These are phyloP conservation scores for Pseudogymnoascus sp. DNA, from an alignment of 2,329 filamentous ascomycete genomes.

Conservation along the genomic window DNA sequence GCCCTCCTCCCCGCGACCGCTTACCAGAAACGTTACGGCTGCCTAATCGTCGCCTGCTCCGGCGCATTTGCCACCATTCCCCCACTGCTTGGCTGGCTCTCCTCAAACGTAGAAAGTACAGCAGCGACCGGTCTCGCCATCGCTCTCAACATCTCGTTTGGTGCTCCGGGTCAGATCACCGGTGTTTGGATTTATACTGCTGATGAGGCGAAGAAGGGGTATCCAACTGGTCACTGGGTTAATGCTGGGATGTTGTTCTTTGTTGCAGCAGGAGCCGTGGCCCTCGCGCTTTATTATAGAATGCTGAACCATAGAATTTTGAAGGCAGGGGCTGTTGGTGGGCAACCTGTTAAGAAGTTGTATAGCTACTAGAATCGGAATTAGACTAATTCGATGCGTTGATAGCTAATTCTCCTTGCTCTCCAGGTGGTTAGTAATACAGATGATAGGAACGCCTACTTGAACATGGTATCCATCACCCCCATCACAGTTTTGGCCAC, in stretches of 20 bases:
- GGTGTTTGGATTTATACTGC: slow-evolving; percentile 1
- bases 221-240: background rate
- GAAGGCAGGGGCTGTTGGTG: background rate
- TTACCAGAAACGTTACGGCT: slow-evolving; percentile 2
- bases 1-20: background rate
- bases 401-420: background rate
- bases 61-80: background rate
- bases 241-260: slow-evolving; percentile 3
- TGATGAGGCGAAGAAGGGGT: background rate
- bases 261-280: background rate
- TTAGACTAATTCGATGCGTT: too few relatives aligned
- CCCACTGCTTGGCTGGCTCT: background rate
- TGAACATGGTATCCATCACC: background rate
- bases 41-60: background rate
- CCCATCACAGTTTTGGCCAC: background rate
- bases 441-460: background rate
- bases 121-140: background rate
- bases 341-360: background rate
- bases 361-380: background rate
- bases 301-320: background rate
- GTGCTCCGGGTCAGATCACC: background rate
- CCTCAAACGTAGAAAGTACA: background rate
- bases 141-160: background rate
- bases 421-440: background rate
- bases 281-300: background rate